Evolutionary conservation across 2,329 filamentous ascomycete genomes (phyloP).

Genomic region (Stagonosporopsis tanaceti): DNA sequence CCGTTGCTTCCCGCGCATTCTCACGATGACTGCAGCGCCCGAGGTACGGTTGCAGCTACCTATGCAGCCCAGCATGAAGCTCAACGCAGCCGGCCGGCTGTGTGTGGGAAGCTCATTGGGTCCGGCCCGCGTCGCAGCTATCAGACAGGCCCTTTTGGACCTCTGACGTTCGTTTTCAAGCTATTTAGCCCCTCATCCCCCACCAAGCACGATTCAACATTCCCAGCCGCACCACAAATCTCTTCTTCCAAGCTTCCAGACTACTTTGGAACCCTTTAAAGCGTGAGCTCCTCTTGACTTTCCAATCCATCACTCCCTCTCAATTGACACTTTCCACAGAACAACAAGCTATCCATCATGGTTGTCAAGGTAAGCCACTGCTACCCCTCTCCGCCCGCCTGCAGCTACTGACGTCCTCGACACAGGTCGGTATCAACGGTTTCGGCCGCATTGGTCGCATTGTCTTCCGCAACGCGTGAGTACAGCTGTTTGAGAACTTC

Average conservation of each 20-base stretch:
- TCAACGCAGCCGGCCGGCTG: slow-evolving; percentile 43
- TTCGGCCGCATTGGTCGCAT: slow-evolving; percentile 99
- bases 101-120: slow-evolving; percentile 44
- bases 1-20: slow-evolving; percentile 38
- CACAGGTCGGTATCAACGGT: slow-evolving; percentile 97
- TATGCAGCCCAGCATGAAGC: slow-evolving; percentile 23
- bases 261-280: slow-evolving; percentile 32
- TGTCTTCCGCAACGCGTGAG: slow-evolving; percentile 95
- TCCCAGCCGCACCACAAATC: slow-evolving; percentile 26
- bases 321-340: slow-evolving; percentile 31
- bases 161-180: slow-evolving; percentile 36
- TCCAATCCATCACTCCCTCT: slow-evolving; percentile 15
- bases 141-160: slow-evolving; percentile 33
- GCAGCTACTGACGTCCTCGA: slow-evolving; percentile 35
- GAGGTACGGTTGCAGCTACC: slow-evolving; percentile 38
- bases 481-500: slow-evolving; percentile 34
- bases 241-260: slow-evolving; percentile 30
- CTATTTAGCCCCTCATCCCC: slow-evolving; percentile 30
- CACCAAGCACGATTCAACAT: slow-evolving; percentile 37
- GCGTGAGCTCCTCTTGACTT: slow-evolving; percentile 27
- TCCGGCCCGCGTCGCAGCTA: slow-evolving; percentile 37
- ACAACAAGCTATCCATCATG: slow-evolving; percentile 49
- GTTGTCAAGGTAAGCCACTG: slow-evolving; percentile 55
- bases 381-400: slow-evolving; percentile 29
- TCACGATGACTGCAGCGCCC: slow-evolving; percentile 31